Percentiles rank a stretch among this genome's conserved stretches.
phyloP scores from a whole-genome alignment of 257 asterid genomes.

The Solanum sitiens region DNA sequence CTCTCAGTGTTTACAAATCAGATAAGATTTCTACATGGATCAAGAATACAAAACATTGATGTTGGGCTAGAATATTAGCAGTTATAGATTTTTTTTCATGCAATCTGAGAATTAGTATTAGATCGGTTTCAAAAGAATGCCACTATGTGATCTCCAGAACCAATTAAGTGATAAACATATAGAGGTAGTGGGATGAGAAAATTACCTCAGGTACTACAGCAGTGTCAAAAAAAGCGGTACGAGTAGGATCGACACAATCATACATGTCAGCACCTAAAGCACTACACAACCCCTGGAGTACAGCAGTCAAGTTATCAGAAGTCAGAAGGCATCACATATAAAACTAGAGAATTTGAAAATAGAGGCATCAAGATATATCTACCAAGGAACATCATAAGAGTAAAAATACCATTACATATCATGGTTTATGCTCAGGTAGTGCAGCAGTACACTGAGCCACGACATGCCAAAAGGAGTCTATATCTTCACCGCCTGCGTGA shows the following conservation, averaged over 20 bases:
- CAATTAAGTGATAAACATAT: not conserved
- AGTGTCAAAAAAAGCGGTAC: constrained; percentile 98
- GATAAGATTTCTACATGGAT: not conserved
- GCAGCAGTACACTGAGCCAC: constrained; percentile 99
- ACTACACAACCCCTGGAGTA: constrained; percentile 95
- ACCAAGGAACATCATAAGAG: not conserved
- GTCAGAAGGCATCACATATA: not conserved
- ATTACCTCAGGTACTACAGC: constrained; percentile 92
- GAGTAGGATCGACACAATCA: constrained; percentile 97
- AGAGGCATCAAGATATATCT: not conserved
- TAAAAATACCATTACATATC: constrained; percentile 82
- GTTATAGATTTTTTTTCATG: not conserved
- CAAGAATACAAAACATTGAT: not conserved
- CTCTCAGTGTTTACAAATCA: not conserved
- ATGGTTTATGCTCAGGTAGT: constrained; percentile 90
- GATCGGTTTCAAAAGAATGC: not conserved
- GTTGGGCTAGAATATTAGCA: not conserved
- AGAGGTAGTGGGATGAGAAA: constrained; percentile 1
- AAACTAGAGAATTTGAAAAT: not conserved
- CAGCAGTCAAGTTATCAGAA: not conserved
- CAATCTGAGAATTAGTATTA: not conserved
- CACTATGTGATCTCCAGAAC: not conserved
- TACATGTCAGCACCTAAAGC: constrained; percentile 99
- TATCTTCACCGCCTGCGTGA: constrained; percentile 99
- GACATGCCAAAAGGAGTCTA: constrained; percentile 98